A percentile compares a stretch with the other conserved stretches of the same genome.
phyloP scores from a whole-genome alignment of 2,329 filamentous ascomycete genomes.

The Trichoderma endophyticum region DNA sequence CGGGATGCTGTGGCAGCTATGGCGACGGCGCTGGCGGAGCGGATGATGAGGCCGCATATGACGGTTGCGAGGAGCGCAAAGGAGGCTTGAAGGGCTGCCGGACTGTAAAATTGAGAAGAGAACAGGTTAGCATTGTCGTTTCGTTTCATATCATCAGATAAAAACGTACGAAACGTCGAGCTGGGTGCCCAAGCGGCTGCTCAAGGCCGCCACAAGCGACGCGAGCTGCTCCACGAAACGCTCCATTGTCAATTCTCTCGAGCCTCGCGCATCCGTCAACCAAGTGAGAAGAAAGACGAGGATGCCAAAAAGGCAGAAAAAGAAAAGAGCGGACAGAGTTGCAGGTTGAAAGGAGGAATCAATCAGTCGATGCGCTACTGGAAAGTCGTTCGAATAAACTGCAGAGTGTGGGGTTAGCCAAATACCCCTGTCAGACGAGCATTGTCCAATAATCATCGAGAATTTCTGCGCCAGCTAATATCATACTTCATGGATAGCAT shows the following conservation, averaged over 20 bases:
- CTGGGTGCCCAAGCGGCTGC: slow-evolving; percentile 5
- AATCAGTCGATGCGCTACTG: neutral
- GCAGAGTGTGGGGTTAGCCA: neutral
- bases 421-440: neutral
- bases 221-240: slow-evolving; percentile 7
- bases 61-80: slow-evolving; percentile 29
- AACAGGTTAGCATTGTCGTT: neutral
- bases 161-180: slow-evolving; percentile 25
- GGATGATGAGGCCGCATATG: slow-evolving; percentile 32
- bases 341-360: neutral
- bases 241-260: slow-evolving; percentile 9
- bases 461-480: neutral
- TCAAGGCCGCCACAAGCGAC: neutral
- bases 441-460: neutral
- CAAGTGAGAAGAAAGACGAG: neutral
- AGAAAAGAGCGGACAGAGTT: neutral
- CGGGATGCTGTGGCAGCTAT: slow-evolving; percentile 33
- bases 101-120: slow-evolving; percentile 20
- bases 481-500: neutral
- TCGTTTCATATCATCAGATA: neutral
- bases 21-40: slow-evolving; percentile 19
- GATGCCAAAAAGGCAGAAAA: neutral
- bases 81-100: slow-evolving; percentile 27
- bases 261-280: neutral
- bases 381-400: slow-evolving; percentile 7